Evolutionary conservation across 2,329 filamentous ascomycete species (phyloP).

Genomic region (Venturia asperata): DNA sequence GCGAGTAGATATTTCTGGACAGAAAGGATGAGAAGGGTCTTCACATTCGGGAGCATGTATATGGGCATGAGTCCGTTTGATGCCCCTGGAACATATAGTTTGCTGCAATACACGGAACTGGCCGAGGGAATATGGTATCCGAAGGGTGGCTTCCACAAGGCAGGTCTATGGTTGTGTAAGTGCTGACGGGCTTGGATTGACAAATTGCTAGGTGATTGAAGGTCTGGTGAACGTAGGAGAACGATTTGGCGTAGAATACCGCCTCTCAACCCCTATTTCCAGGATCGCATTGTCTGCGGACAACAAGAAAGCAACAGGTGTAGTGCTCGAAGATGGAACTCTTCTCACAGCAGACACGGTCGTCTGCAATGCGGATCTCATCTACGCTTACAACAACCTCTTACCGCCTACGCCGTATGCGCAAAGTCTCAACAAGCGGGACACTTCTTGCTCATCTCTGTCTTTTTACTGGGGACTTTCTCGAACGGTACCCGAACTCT

Average conservation of each 20-base stretch:
- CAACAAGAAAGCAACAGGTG: slow-evolving; percentile 33
- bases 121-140: slow-evolving; percentile 74
- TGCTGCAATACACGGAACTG: slow-evolving; percentile 69
- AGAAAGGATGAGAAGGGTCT: slow-evolving; percentile 60
- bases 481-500: slow-evolving; percentile 53
- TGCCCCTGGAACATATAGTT: slow-evolving; percentile 64
- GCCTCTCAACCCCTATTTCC: slow-evolving; percentile 51
- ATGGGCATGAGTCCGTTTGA: slow-evolving; percentile 76
- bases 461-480: slow-evolving; percentile 70
- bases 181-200: slow-evolving; percentile 18
- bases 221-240: slow-evolving; percentile 58
- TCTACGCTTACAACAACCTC: slow-evolving; percentile 67
- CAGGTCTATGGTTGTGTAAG: slow-evolving; percentile 27
- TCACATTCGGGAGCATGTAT: slow-evolving; percentile 76
- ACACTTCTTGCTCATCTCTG: slow-evolving; percentile 63
- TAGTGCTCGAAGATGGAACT: slow-evolving; percentile 15
- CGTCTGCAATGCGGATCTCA: slow-evolving; percentile 65
- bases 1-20: slow-evolving; percentile 62
- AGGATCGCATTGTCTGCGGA: slow-evolving; percentile 54
- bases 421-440: slow-evolving; percentile 39
- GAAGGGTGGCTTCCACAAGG: slow-evolving; percentile 60
- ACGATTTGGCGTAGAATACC: slow-evolving; percentile 55
- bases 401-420: slow-evolving; percentile 48
- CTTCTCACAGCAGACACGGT: slow-evolving; percentile 57
- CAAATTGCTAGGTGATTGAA: slow-evolving; percentile 41